Evolutionary conservation across 306 rosid genomes (phyloP).

Genomic region (barrel medic (Medicago truncatula)): DNA sequence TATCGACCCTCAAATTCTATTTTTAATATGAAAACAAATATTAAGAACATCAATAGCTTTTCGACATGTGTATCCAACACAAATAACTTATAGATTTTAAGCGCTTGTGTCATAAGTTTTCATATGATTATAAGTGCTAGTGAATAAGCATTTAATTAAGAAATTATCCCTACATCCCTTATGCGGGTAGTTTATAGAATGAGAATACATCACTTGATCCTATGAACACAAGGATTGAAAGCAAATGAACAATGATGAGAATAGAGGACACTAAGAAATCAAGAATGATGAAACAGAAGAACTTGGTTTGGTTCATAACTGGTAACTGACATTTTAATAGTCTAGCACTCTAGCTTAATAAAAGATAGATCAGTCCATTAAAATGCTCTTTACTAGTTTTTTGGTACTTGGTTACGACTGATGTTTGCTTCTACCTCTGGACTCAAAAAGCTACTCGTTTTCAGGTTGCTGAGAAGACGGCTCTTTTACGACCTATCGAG

Average conservation of each 20-base stretch:
- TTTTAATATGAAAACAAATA: slow-evolving; percentile 1
- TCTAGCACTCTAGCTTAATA: slow-evolving; percentile 26
- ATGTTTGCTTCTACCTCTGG: slow-evolving; percentile 33
- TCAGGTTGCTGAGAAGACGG: slow-evolving; percentile 93
- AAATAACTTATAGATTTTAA: neutral
- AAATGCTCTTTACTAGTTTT: slow-evolving; percentile 14
- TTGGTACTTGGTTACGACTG: slow-evolving; percentile 15
- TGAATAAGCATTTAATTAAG: slow-evolving; percentile 14
- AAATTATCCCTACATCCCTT: neutral
- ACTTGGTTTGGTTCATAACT: slow-evolving; percentile 25
- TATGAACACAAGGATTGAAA: slow-evolving; percentile 5
- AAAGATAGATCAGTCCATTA: slow-evolving; percentile 10
- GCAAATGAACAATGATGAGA: slow-evolving; percentile 15
- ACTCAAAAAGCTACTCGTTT: slow-evolving; percentile 43
- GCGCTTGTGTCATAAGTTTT: neutral
- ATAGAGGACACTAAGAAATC: slow-evolving; percentile 29
- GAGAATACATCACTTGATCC: slow-evolving; percentile 27
- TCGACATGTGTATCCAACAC: neutral
- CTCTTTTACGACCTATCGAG: slow-evolving; percentile 89
- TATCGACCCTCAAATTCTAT: neutral
- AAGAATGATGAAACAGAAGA: slow-evolving; percentile 24
- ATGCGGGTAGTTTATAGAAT: slow-evolving; percentile 35
- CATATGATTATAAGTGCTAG: neutral
- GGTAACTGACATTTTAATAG: slow-evolving; percentile 18
- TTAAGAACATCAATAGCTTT: neutral